Evolutionary conservation across 2,329 filamentous ascomycete species (phyloP), one percentile per base, ranked within the genome.

Genomic region (Hawksworthiomyces lignivorus): DNA sequence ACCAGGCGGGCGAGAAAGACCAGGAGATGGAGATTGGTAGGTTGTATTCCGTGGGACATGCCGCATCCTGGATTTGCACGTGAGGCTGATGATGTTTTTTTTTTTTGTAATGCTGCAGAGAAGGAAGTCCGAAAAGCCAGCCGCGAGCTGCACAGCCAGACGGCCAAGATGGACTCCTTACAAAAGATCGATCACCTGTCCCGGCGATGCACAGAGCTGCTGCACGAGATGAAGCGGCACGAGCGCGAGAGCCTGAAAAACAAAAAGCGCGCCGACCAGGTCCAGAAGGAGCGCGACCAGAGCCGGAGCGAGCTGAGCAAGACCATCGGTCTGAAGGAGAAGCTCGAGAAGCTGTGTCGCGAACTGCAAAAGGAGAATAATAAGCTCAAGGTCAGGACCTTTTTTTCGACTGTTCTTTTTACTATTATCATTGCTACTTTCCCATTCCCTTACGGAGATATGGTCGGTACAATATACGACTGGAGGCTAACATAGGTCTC

Each of bases 351-450:
- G 60, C 71, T 98, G 24, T 96, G 89, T 55, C 75, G 92, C 43
- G 92, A 98, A 62, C 73, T 98, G 42, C 92, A 94, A 47, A 85
- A 90, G 55, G 92, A 98, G 58, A 98, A 98, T 62, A 97, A 97
- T 65, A 94, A 94, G 66, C 80, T 98, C 51, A 97, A 97, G 82
- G 87, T 92, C 20, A 5, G 47, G 8, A 7, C 18, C 24, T 19
- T 17, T 29, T 42, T 43, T 26, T 8, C 8, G 24, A 26, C 24
- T 26, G 24, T 26, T 26, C 24, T n/a, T n/a, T n/a, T n/a, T n/a
- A n/a, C n/a, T n/a, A n/a, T n/a, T n/a, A n/a, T n/a, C n/a, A n/a
- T n/a, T n/a, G n/a, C n/a, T n/a, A n/a, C n/a, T n/a, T n/a, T n/a
- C n/a, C n/a, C n/a, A n/a, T n/a, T n/a, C n/a, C n/a, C n/a, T n/a